Percentiles rank a stretch among this genome's conserved stretches.
phyloP scores from a whole-genome alignment of 768 basidiomycete genomes.

The Suillus alpinus region DNA sequence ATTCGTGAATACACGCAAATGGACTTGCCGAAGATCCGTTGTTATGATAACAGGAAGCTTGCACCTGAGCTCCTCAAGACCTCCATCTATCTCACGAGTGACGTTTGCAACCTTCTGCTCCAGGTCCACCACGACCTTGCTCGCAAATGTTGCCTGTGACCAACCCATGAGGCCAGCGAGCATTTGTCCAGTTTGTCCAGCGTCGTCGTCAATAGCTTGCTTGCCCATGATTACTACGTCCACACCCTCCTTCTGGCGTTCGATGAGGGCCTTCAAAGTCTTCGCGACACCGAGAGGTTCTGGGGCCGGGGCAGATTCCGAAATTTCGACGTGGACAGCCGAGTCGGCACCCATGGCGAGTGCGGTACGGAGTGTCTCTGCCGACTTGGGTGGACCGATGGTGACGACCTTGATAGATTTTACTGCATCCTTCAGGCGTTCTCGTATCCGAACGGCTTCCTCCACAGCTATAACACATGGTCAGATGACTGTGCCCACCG shows the following conservation, averaged over 20 bases:
- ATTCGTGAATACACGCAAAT: not conserved
- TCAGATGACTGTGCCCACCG: not conserved
- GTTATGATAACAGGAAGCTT: slow-evolving; percentile 84
- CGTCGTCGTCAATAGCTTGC: slow-evolving; percentile 97
- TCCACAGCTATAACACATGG: slow-evolving; percentile 69
- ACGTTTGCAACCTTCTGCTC: slow-evolving; percentile 65
- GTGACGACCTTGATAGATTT: slow-evolving; percentile 89
- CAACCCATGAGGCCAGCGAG: slow-evolving; percentile 89
- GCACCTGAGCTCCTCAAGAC: slow-evolving; percentile 78
- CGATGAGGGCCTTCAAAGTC: slow-evolving; percentile 74
- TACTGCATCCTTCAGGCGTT: slow-evolving; percentile 71
- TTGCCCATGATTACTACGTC: slow-evolving; percentile 96
- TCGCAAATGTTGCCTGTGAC: slow-evolving; percentile 95
- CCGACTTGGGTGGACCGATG: slow-evolving; percentile 89
- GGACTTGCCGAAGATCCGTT: slow-evolving; percentile 82
- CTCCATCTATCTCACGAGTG: slow-evolving; percentile 92
- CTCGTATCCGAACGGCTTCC: slow-evolving; percentile 93
- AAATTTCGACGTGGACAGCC: slow-evolving; percentile 85
- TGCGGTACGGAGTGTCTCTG: slow-evolving; percentile 91
- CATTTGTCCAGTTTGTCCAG: slow-evolving; percentile 96
- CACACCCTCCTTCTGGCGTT: slow-evolving; percentile 54
- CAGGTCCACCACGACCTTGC: slow-evolving; percentile 73
- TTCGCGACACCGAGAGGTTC: slow-evolving; percentile 93
- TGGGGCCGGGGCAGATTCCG: slow-evolving; percentile 67
- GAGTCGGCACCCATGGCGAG: slow-evolving; percentile 98